Conservation (phyloP, 2,329 filamentous ascomycete genomes). For the Lojkania enalia region DNA sequence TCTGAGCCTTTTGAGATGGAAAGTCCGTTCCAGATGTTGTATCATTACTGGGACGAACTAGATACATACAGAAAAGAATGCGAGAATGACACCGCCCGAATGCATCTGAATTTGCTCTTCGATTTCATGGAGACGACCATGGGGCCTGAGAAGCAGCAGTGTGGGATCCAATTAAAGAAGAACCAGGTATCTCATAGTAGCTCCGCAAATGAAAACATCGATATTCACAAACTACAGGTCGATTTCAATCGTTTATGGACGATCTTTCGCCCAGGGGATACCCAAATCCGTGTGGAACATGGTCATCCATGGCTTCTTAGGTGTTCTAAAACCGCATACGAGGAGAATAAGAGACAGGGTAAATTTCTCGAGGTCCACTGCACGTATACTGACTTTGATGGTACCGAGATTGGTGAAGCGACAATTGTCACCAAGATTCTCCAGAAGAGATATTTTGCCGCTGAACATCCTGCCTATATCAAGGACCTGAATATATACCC, state of each 20-base stretch:
- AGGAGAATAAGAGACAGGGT: constrained; percentile 19
- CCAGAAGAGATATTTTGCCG: constrained; percentile 15
- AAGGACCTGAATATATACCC: constrained; percentile 16
- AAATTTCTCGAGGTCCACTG: constrained; percentile 30
- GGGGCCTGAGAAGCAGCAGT: constrained; percentile 16
- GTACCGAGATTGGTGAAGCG: constrained; percentile 14
- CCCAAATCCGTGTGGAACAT: constrained; percentile 29
- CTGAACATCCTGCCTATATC: constrained; percentile 16
- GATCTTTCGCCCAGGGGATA: constrained; percentile 28
- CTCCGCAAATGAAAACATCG: too few species aligned
- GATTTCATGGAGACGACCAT: constrained; percentile 20
- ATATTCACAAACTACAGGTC: constrained; percentile 14
- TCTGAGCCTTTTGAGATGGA: constrained; percentile 44
- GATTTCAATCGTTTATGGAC: constrained; percentile 22
- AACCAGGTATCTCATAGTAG: too few species aligned
- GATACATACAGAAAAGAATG: constrained; percentile 25
- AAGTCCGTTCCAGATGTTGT: constrained; percentile 54
- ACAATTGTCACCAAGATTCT: constrained; percentile 19
- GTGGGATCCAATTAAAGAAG: constrained; percentile 14
- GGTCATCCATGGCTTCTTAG: constrained; percentile 35
- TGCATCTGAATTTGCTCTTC: constrained; percentile 28
- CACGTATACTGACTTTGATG: constrained; percentile 41
- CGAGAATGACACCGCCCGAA: constrained; percentile 17
- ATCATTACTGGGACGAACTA: constrained; percentile 53
- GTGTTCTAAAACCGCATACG: constrained; percentile 33